Evolutionary conservation across 1,284 basidiomycete genomes (phyloP).

Genomic region (Neolentinus lepideus): DNA sequence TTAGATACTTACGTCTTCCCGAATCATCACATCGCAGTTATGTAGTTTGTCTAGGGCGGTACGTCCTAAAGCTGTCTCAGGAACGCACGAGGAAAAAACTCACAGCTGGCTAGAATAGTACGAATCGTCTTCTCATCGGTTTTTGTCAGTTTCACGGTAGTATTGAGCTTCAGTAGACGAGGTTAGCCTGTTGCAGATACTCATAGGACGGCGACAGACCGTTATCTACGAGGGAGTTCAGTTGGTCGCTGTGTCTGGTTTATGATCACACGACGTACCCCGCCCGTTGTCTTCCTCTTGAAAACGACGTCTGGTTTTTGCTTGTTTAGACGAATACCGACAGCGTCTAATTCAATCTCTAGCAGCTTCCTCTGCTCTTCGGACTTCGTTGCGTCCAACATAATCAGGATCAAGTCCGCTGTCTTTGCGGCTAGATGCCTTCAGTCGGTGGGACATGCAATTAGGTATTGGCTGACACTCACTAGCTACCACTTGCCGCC

Average conservation of each 20-base stretch:
- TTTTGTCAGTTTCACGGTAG: slow-evolving; percentile 88
- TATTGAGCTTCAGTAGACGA: slow-evolving; percentile 54
- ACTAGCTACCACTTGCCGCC: slow-evolving; percentile 92
- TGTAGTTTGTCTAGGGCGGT: slow-evolving; percentile 64
- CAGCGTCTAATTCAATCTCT: slow-evolving; percentile 92
- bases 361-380: slow-evolving; percentile 86
- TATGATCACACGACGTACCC: slow-evolving; percentile 46
- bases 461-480: slow-evolving; percentile 14
- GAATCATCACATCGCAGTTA: slow-evolving; percentile 95
- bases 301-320: slow-evolving; percentile 82
- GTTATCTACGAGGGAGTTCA: slow-evolving; percentile 36
- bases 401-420: slow-evolving; percentile 90
- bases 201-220: slow-evolving; percentile 23
- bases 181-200: background rate
- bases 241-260: background rate
- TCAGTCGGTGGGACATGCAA: background rate
- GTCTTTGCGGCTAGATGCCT: slow-evolving; percentile 76
- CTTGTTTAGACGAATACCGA: slow-evolving; percentile 93
- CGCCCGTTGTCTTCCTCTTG: slow-evolving; percentile 85
- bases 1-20: slow-evolving; percentile 74
- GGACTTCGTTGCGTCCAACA: slow-evolving; percentile 96
- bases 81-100: slow-evolving; percentile 17
- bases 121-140: slow-evolving; percentile 95
- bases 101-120: slow-evolving; percentile 83
- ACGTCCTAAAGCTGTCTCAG: background rate